Evolutionary conservation across 805 yeast species (phyloP), one percentile per base, ranked within the genome.

Genomic region (Spathaspora passalidarum): DNA sequence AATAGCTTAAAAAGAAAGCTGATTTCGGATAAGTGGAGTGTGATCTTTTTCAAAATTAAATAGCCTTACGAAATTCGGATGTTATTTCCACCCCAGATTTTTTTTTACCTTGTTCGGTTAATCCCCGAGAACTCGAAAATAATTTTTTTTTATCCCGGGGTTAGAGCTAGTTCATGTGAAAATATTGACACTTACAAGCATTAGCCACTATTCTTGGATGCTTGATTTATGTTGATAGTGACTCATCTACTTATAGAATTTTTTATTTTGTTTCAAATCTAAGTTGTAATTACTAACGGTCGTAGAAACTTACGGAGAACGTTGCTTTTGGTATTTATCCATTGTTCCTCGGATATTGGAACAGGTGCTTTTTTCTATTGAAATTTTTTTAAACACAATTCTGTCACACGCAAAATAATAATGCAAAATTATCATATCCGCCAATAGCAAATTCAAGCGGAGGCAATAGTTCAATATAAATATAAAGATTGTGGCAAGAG

Each of bases 311-410:
- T 25, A 10, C 13, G 29, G 13, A 25, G 9, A 10, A 25, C 9
- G 29, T 25, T n/a, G 34, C 34, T n/a, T 17, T 13, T 4, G 34
- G 34, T 2, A 3, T 10, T n/a, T 29, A n/a, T 29, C 34, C 4
- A 29, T 29, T 29, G 34, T 29, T 29, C 34, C 34, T 29, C 34
- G 34, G 34, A 29, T 29, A 29, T 29, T 29, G 14, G 34, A 29
- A 3, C 34, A 11, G 16, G 2, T 29, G 17, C 9, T 25, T 25
- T 25, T 25, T 5, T 6, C 16, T 13, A 29, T n/a, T n/a, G n/a
- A n/a, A n/a, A n/a, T n/a, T n/a, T n/a, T n/a, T n/a, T n/a, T n/a
- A n/a, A n/a, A n/a, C n/a, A n/a, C n/a, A n/a, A n/a, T n/a, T n/a
- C n/a, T n/a, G 34, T 29, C 16, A n/a, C 14, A 13, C 34, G 16